Evolutionary conservation across 495 filamentous ascomycete genomes (phyloP), one percentile per base, ranked within the genome.

Genomic region (Rhizodiscina lignyota): DNA sequence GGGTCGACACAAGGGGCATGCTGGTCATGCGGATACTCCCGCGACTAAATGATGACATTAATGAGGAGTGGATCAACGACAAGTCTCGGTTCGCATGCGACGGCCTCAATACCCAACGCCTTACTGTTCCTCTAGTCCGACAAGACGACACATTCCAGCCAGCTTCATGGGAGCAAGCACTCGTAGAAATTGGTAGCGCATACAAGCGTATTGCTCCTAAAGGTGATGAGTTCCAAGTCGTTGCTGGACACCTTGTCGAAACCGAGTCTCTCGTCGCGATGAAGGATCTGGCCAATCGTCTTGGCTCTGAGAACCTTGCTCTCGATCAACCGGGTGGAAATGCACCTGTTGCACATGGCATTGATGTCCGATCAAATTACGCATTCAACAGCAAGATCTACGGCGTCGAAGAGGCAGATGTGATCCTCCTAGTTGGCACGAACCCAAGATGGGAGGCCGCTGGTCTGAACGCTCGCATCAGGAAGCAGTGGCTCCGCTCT

Each of bases 31-130:
- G 91, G 36, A 67, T 97, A 36, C 50, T 92, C 13, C 89, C 89
- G 12, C 69, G 89, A 45, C 68, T 96, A 33, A 97, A 96, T 53
- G 89, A 97, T 46, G 85, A 96, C 52, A 71, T 97, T 41, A 97
- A 97, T 55, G 89, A 97, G 60, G 89, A 96, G 60, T 97, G 89
- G 89, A 94, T 97, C 51, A 87, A 94, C 51, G 89, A 97, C 63
- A 97, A 97, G 64, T 78, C 83, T 17, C 70, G 89, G 21, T 97
- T 96, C 57, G 87, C 89, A 5, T 94, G 85, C 55, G 89, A 97
- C 60, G 89, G 87, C n/a, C 62, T 97, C 41, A 86, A 78, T 67
- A 94, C 85, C 21, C 89, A 97, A 55, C 67, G 89, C 38, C 65
- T 97, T 17, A 94, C 89, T 21, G 89, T 83, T 29, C 89, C 89